Percentiles rank a stretch among this genome's conserved stretches.
These are phyloP conservation scores for Yamadazyma blattariae DNA, from an alignment of 1,139 yeast species.

Conservation along the genomic window DNA sequence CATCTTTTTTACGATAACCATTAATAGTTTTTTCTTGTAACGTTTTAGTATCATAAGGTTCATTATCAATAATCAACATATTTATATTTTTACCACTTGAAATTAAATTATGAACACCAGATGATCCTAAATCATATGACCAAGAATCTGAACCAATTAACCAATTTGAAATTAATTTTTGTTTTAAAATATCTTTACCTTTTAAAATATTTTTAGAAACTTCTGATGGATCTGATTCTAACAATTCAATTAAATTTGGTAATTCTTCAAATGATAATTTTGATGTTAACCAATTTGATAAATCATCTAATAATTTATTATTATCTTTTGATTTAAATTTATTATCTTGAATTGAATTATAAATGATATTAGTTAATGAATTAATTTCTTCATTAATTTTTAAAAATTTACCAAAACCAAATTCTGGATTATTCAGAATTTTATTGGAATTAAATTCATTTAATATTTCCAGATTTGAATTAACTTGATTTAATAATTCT, in stretches of 20 bases:
- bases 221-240: conserved; percentile 40
- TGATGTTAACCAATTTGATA: conserved; percentile 68
- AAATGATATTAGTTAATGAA: conserved; percentile 47
- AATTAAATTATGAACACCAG: conserved; percentile 86
- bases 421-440: conserved; percentile 66
- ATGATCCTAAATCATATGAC: conserved; percentile 89
- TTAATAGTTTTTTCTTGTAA: conserved; percentile 19
- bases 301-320: conserved; percentile 49
- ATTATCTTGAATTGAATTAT: conserved; percentile 46
- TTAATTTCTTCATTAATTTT: conserved; percentile 52
- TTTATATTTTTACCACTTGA: conserved; percentile 77
- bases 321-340: conserved; percentile 46
- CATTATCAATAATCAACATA: conserved; percentile 86
- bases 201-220: conserved; percentile 44
- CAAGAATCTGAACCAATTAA: conserved; percentile 92
- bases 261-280: conserved; percentile 30
- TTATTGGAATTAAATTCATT: conserved; percentile 44
- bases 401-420: conserved; percentile 78
- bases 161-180: conserved; percentile 60
- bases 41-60: conserved; percentile 58
- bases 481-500: conserved; percentile 70
- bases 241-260: conserved; percentile 35
- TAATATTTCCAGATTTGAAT: conserved; percentile 43
- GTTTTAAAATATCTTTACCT: conserved; percentile 38
- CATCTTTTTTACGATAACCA: conserved; percentile 76